Evolutionary conservation across 2,329 filamentous ascomycete genomes (phyloP), one percentile per base, ranked within the genome.

Genomic region (Penicillium sp.): DNA sequence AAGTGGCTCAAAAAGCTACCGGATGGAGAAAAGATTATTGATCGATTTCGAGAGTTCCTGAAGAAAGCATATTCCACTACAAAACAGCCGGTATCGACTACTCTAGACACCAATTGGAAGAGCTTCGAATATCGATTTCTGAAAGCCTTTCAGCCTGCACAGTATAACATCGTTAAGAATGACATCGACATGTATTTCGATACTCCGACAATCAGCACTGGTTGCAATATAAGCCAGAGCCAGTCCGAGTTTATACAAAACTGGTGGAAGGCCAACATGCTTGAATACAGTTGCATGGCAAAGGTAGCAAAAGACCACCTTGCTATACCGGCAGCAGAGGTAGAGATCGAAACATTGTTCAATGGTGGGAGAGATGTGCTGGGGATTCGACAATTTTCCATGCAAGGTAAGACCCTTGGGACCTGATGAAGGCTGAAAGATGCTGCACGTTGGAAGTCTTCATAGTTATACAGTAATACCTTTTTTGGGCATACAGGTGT

Each of bases 1-100:
- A 47, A 47, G 45, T 38, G 32, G 45, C 45, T 47, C 45, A 47
- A 47, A 47, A 47, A 10, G 27, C 44, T 47, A 11, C 44, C 31
- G 34, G 44, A 38, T 22, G 44, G 44, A 47, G 44, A 47, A n/a
- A 21, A 18, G n/a, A 47, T 22, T 11, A 47, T 47, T 13, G 31
- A 36, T 14, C 27, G 44, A 36, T 34, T 47, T 29, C 9, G 44
- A 32, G 29, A 2, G 44, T 47, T 47, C 27, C 44, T 36, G 4
- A 16, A 47, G 10, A 36, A 47, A 47, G 44, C 44, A 47, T 47
- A 47, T 47, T n/a, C 27, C 44, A 47, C 13, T 22, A 2, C 31
- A 22, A 36, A 47, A 36, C 44, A 47, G 44, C 31, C 44, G 32
- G 5, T 36, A 21, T 47, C 29, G 7, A 36, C n/a, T 47, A 10